Conservation (phyloP, 2,329 filamentous ascomycete species). For the Dendrostoma leiphaemia region DNA sequence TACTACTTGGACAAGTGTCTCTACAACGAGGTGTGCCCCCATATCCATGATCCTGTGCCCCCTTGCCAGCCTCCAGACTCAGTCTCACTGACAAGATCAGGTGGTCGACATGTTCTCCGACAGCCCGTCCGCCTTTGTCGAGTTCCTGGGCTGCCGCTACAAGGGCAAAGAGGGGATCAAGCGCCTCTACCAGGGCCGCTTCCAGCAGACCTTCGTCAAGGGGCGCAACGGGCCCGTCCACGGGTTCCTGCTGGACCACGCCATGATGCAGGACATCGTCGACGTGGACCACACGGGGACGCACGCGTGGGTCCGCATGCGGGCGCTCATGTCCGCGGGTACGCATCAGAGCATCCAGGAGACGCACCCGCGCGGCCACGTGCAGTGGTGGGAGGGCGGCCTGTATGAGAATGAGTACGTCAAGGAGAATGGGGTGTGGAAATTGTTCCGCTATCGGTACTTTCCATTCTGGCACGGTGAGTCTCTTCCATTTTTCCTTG, state of each 20-base stretch:
- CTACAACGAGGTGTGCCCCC: slow-evolving; percentile 47
- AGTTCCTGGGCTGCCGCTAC: slow-evolving; percentile 55
- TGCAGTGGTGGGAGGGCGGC: slow-evolving; percentile 59
- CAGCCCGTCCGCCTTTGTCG: slow-evolving; percentile 51
- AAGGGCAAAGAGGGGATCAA: slow-evolving; percentile 48
- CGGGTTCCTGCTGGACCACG: slow-evolving; percentile 56
- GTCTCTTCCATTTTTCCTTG: neutral
- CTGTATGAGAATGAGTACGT: slow-evolving; percentile 60
- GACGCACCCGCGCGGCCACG: slow-evolving; percentile 48
- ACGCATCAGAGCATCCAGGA: slow-evolving; percentile 50
- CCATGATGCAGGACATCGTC: slow-evolving; percentile 56
- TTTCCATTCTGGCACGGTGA: slow-evolving; percentile 54
- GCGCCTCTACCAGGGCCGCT: slow-evolving; percentile 51
- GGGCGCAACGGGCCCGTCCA: slow-evolving; percentile 55
- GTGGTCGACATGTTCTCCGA: slow-evolving; percentile 50
- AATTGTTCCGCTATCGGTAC: slow-evolving; percentile 52
- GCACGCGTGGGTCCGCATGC: slow-evolving; percentile 50
- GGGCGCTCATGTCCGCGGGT: slow-evolving; percentile 53
- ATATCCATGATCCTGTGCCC: neutral
- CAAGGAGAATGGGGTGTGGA: slow-evolving; percentile 54
- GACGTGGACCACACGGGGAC: slow-evolving; percentile 46
- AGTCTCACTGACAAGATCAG: slow-evolving; percentile 24
- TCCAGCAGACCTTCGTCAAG: slow-evolving; percentile 47
- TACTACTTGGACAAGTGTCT: slow-evolving; percentile 60
- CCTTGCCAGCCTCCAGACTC: neutral